These are phyloP conservation scores for Pyrus communis DNA, from an alignment of 306 rosid genomes.

Conservation along the genomic window DNA sequence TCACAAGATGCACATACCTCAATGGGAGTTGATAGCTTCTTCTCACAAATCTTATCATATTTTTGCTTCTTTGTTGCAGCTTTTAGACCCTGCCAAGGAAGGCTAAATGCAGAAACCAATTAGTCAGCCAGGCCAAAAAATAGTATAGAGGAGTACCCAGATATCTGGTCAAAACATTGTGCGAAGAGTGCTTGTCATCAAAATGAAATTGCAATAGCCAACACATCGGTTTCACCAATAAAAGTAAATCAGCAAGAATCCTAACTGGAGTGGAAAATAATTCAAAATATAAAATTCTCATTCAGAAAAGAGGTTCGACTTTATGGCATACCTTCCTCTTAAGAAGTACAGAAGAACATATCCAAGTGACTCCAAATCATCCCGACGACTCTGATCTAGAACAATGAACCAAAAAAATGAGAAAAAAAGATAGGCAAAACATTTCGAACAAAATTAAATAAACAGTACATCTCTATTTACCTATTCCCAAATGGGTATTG, in stretches of 20 bases:
- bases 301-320: background rate
- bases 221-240: background rate
- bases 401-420: background rate
- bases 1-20: conserved; percentile 40
- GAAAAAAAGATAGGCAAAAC: background rate
- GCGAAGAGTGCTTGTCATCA: background rate
- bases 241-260: background rate
- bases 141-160: conserved; percentile 10
- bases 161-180: background rate
- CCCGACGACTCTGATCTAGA: conserved; percentile 84
- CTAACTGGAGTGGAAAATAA: background rate
- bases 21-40: conserved; percentile 66
- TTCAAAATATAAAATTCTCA: background rate
- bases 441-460: background rate
- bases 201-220: background rate
- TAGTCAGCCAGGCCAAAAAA: background rate
- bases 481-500: conserved; percentile 79
- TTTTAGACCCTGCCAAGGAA: conserved; percentile 93
- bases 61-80: conserved; percentile 74
- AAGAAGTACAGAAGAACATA: conserved; percentile 78
- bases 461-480: conserved; percentile 24
- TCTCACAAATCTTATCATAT: conserved; percentile 75
- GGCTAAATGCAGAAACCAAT: conserved; percentile 41
- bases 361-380: conserved; percentile 89
- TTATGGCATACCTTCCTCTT: conserved; percentile 58